Evolutionary conservation across 2,329 filamentous ascomycete species (phyloP), one percentile per base, ranked within the genome.

Genomic region (Lecanicillium sp.): DNA sequence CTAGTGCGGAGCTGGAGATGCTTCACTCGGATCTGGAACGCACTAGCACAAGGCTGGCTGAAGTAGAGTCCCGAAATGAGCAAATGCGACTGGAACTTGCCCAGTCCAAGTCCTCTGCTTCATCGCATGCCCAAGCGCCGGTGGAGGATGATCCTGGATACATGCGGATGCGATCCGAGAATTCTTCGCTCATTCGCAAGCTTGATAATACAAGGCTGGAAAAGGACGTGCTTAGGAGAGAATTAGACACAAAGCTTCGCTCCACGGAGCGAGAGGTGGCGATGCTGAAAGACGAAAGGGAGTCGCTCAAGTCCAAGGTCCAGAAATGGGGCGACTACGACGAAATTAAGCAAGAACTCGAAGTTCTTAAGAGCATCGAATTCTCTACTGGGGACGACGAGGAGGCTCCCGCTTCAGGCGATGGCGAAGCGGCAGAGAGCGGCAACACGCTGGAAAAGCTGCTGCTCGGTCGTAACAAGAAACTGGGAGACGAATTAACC

Each of bases 321-420:
- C 80, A 87, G 46, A 94, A 85, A 57, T 94, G 87, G 79, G 79
- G 79, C 49, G 92, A 98, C 58, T 98, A 98, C 57, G 89, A 97
- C 25, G 90, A 97, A 43, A 79, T 98, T 34, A 96, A 92, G 63
- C 86, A 94, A 47, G 94, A 98, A 61, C 72, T 98, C 3, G 90
- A 97, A 53, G 89, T 97, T 44, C 76, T 98, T 44, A 95, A 95
- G 75, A 94, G 90, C 49, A 96, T 98, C 51, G 92, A 98, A 58
- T 95, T 98, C 52, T 86, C 90, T 2, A 90, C 87, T 1, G 89
- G 87, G 7, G 85, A 90, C 45, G 88, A 94, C 44, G 85, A 89
- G 33, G 80, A 84, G 2, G 65, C 71, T 8, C 55, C 62, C 20
- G 69, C 67, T 13, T 49, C 59, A 19, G 47, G 60, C 3, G 65